Evolutionary conservation across 2,329 filamentous ascomycete species (phyloP).

Genomic region (Cryphonectria carpinicola): DNA sequence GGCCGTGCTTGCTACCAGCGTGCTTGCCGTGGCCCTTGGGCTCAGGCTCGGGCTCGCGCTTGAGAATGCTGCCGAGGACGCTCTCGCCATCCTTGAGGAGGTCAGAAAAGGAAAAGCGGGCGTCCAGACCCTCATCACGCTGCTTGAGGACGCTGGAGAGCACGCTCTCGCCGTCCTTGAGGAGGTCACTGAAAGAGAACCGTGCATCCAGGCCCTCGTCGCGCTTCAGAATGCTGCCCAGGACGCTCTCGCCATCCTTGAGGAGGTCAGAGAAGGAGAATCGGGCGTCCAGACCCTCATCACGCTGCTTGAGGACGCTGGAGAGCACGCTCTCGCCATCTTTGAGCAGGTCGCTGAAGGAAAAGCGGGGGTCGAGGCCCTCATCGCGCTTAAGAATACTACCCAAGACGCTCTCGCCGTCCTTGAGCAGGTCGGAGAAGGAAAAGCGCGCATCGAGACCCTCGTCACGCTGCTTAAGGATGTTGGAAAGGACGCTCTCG

Average conservation of each 20-base stretch:
- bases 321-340: neutral
- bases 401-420: neutral
- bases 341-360: neutral
- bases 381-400: neutral
- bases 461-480: neutral
- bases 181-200: neutral
- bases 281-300: neutral
- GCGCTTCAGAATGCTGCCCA: neutral
- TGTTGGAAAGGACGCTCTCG: neutral
- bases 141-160: neutral
- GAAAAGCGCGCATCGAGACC: neutral
- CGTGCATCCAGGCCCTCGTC: neutral
- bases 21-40: neutral
- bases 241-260: conserved; percentile 2
- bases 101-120: neutral
- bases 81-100: neutral
- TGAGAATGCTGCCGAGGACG: neutral
- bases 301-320: neutral
- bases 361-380: neutral
- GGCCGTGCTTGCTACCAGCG: neutral
- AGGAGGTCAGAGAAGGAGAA: neutral
- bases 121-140: neutral
- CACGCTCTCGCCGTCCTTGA: neutral
- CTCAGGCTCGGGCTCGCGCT: neutral
- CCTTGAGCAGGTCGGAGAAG: neutral